Evolutionary conservation across 2,329 filamentous ascomycete genomes (phyloP).

Genomic region (Zasmidium angulare): DNA sequence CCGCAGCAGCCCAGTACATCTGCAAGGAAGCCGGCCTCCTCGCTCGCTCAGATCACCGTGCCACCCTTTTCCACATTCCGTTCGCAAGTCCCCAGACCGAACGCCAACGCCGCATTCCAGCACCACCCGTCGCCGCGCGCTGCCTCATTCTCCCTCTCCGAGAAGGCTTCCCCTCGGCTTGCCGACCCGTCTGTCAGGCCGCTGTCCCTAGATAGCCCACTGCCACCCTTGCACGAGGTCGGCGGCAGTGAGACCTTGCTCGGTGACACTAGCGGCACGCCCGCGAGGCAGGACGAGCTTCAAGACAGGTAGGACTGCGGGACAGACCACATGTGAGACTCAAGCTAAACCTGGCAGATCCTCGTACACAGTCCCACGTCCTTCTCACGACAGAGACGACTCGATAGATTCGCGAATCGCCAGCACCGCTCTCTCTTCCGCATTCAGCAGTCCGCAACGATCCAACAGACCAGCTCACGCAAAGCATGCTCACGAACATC

Average conservation of each 20-base stretch:
- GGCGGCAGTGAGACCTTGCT: not conserved
- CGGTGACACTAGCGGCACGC: no score
- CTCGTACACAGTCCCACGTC: slow-evolving; percentile 17
- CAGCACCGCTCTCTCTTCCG: slow-evolving; percentile 23
- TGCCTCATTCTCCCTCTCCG: slow-evolving; percentile 42
- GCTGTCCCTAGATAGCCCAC: slow-evolving; percentile 34
- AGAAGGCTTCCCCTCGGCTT: slow-evolving; percentile 42
- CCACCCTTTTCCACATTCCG: slow-evolving; percentile 48
- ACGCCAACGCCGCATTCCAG: slow-evolving; percentile 48
- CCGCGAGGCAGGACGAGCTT: not conserved
- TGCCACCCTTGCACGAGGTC: slow-evolving; percentile 22
- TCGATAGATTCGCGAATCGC: slow-evolving; percentile 31
- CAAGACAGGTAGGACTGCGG: slow-evolving; percentile 1
- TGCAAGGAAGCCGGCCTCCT: slow-evolving; percentile 4
- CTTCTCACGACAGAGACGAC: slow-evolving; percentile 23
- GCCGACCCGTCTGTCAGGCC: slow-evolving; percentile 30
- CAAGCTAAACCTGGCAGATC: slow-evolving; percentile 15
- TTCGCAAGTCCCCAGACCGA: slow-evolving; percentile 33
- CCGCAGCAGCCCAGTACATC: not conserved
- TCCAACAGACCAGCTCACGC: slow-evolving; percentile 26
- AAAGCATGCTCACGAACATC: slow-evolving; percentile 30
- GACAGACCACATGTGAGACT: not conserved
- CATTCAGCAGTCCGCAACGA: slow-evolving; percentile 27
- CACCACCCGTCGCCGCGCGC: slow-evolving; percentile 48
- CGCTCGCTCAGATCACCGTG: slow-evolving; percentile 31